Percentiles rank a stretch among this genome's conserved stretches.
phyloP scores from a whole-genome alignment of 352 stramenopile species.

The Phytophthora meadii region DNA sequence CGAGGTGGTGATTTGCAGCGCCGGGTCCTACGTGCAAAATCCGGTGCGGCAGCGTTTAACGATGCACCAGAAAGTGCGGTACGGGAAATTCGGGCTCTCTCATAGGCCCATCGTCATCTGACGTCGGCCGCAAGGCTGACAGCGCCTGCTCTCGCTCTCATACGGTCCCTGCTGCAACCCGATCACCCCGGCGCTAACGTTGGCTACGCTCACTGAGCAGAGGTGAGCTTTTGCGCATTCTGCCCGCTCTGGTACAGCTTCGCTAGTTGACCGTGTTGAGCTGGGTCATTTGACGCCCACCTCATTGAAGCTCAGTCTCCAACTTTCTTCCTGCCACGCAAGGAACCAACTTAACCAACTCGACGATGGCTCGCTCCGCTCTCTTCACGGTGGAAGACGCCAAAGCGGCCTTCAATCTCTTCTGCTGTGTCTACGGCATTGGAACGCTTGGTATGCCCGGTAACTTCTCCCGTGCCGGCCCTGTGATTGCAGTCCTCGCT shows the following conservation, averaged over 20 bases:
- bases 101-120: conserved; percentile 14
- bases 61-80: conserved; percentile 3
- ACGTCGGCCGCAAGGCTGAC: conserved; percentile 13
- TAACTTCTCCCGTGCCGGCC: conserved; percentile 56
- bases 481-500: conserved; percentile 40
- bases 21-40: conserved; percentile 1
- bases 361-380: conserved; percentile 26
- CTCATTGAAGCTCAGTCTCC: conserved; percentile 27
- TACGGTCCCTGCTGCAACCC: conserved; percentile 18
- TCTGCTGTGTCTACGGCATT: conserved; percentile 64
- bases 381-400: conserved; percentile 60
- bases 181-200: conserved; percentile 8
- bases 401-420: conserved; percentile 51
- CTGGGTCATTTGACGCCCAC: conserved; percentile 3
- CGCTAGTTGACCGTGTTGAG: conserved; percentile 24
- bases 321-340: conserved; percentile 19
- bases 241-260: conserved; percentile 15
- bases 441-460: conserved; percentile 63
- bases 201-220: conserved; percentile 9
- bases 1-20: conserved; percentile 8
- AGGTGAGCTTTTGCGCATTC: conserved; percentile 11
- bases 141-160: conserved; percentile 6
- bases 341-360: conserved; percentile 11
- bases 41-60: conserved; percentile 21
- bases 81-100: background rate